Conservation (phyloP, 345 rosid genomes). For the Gossypium ekmanianum region DNA sequence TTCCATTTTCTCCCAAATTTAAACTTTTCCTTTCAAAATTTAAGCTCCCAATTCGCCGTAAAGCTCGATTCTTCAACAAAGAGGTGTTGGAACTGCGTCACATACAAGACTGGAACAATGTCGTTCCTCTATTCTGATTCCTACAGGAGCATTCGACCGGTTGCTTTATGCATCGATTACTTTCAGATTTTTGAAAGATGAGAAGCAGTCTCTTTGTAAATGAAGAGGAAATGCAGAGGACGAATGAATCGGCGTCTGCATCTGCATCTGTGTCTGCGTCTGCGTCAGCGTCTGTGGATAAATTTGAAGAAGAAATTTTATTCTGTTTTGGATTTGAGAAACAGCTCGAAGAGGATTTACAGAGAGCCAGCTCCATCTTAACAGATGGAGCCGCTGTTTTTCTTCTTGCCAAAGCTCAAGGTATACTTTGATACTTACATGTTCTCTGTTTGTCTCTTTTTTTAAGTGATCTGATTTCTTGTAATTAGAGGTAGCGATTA, state of each 20-base stretch:
- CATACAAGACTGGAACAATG: too few species aligned
- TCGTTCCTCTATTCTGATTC: too few species aligned
- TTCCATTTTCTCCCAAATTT: too few species aligned
- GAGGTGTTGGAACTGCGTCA: too few species aligned
- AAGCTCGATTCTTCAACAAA: too few species aligned
- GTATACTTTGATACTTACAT: constrained; percentile 20
- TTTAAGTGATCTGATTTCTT: not conserved
- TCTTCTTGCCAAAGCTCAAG: constrained; percentile 70
- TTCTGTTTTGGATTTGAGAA: not conserved
- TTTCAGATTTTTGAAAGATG: too few species aligned
- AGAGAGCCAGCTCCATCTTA: constrained; percentile 61
- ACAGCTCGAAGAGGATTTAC: constrained; percentile 82
- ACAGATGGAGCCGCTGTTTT: constrained; percentile 78
- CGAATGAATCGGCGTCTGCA: constrained; percentile 23
- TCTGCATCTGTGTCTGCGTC: not conserved
- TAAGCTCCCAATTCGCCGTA: too few species aligned
- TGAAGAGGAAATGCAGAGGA: not conserved
- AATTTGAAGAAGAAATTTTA: constrained; percentile 41
- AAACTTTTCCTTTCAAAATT: too few species aligned
- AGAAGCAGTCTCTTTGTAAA: too few species aligned
- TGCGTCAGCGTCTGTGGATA: not conserved
- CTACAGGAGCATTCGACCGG: too few species aligned
- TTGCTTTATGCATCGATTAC: too few species aligned
- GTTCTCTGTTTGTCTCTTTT: not conserved
- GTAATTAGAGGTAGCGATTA: not conserved